Evolutionary conservation across 2,329 filamentous ascomycete species (phyloP).

Genomic region (Albifimbria verrucaria): DNA sequence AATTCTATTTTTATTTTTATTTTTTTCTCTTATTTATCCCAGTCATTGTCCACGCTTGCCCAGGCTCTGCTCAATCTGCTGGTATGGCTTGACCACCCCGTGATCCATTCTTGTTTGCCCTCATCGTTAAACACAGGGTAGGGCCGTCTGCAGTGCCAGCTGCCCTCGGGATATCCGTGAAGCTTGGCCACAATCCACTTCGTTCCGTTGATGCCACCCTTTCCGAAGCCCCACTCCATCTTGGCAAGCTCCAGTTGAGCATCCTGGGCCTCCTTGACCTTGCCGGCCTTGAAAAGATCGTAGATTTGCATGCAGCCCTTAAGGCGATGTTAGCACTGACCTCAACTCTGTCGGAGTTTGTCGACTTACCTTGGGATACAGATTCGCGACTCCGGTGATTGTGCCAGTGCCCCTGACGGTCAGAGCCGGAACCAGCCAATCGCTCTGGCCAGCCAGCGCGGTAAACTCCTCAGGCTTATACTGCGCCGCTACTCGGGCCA

Average conservation of each 20-base stretch:
- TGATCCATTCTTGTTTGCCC: conserved; percentile 30
- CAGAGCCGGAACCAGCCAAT: conserved; percentile 64
- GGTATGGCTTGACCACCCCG: conserved; percentile 21
- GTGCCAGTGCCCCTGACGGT: conserved; percentile 56
- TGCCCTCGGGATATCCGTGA: conserved; percentile 47
- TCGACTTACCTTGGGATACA: conserved; percentile 52
- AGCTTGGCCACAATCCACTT: conserved; percentile 57
- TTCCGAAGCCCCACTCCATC: conserved; percentile 54
- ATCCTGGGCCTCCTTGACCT: conserved; percentile 42
- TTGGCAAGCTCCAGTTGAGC: conserved; percentile 49
- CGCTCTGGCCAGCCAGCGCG: conserved; percentile 68
- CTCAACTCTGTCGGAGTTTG: too few species aligned
- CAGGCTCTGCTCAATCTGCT: conserved; percentile 16
- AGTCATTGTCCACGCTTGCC: conserved; percentile 11
- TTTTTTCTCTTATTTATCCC: conserved; percentile 4
- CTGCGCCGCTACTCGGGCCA: conserved; percentile 54
- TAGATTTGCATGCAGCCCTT: conserved; percentile 47
- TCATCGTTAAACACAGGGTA: conserved; percentile 45
- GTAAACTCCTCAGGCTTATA: conserved; percentile 54
- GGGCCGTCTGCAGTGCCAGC: conserved; percentile 49
- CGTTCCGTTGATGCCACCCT: conserved; percentile 58
- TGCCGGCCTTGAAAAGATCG: conserved; percentile 44
- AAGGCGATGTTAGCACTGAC: background rate
- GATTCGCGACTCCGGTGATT: conserved; percentile 61
- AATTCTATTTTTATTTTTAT: conserved; percentile 2